Evolutionary conservation across 176 grass and related monocot genomes (phyloP).

Genomic region (Typha latifolia): DNA sequence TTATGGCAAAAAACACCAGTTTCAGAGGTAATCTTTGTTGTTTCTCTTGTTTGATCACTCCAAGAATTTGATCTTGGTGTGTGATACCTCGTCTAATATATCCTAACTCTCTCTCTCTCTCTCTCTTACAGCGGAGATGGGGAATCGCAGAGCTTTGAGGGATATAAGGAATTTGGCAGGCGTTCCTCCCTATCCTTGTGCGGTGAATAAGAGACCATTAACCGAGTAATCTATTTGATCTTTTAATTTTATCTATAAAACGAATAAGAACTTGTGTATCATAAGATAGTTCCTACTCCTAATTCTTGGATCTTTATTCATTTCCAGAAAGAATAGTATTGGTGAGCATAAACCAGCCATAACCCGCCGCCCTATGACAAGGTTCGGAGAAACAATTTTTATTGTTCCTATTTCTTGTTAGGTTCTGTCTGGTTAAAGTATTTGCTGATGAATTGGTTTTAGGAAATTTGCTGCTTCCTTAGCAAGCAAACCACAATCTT

Average conservation of each 20-base stretch:
- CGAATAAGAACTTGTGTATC: not conserved
- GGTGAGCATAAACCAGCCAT: constrained; percentile 19
- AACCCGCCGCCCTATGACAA: constrained; percentile 43
- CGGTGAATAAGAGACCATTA: constrained; percentile 42
- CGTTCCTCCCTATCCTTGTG: constrained; percentile 22
- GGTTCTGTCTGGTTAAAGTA: not conserved
- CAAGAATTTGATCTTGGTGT: not conserved
- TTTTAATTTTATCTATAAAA: not conserved
- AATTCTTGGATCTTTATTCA: constrained; percentile 17
- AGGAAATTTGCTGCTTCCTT: constrained; percentile 51
- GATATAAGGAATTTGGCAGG: constrained; percentile 59
- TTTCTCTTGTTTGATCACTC: constrained; percentile 3
- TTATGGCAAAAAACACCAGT: constrained; percentile 11
- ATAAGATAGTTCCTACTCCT: not conserved
- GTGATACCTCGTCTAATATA: not conserved
- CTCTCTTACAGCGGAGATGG: constrained; percentile 36
- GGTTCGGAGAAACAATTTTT: constrained; percentile 27
- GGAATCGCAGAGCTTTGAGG: constrained; percentile 47
- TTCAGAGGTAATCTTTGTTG: constrained; percentile 13
- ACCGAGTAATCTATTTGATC: constrained; percentile 40
- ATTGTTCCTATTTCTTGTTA: constrained; percentile 1
- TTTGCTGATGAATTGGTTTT: constrained; percentile 10
- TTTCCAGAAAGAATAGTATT: constrained; percentile 29
- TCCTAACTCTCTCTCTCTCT: not conserved
- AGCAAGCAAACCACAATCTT: constrained; percentile 23